Evolutionary conservation across 1,284 basidiomycete genomes (phyloP).

Genomic region (Ganoderma multipileum): DNA sequence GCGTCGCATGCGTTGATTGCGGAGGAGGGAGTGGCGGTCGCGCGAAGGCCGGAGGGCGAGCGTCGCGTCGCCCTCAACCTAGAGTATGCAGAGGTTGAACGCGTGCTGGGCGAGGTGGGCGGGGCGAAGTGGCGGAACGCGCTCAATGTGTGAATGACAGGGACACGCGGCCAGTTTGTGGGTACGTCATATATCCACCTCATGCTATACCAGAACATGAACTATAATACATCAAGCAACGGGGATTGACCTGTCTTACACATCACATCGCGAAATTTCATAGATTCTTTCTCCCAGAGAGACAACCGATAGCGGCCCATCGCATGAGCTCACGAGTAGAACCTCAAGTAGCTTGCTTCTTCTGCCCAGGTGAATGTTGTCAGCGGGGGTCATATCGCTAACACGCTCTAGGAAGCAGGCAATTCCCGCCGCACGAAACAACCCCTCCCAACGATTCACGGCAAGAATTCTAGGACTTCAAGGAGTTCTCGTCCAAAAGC

Average conservation of each 20-base stretch:
- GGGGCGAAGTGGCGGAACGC: conserved; percentile 72
- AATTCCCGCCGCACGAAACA: no score
- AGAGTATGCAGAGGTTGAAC: conserved; percentile 75
- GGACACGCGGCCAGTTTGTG: not conserved
- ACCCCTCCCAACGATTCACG: not conserved
- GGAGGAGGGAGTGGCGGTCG: conserved; percentile 63
- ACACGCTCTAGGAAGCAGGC: no score
- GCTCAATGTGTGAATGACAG: no score
- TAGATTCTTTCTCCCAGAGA: not conserved
- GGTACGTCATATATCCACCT: not conserved
- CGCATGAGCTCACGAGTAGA: no score
- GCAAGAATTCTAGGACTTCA: not conserved
- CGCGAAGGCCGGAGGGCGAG: conserved; percentile 63
- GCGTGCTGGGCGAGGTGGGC: conserved; percentile 75
- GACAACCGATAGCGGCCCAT: no score
- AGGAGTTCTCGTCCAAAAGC: not conserved
- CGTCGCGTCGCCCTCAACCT: conserved; percentile 71
- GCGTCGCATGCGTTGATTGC: conserved; percentile 75
- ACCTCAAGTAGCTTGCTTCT: no score
- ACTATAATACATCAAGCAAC: not conserved
- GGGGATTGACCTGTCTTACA: not conserved
- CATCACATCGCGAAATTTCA: not conserved
- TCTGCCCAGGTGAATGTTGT: no score
- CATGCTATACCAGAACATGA: not conserved
- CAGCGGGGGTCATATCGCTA: no score